phyloP scores from a whole-genome alignment of 2,329 filamentous ascomycete genomes.

The Aspergillus bombycis region DNA sequence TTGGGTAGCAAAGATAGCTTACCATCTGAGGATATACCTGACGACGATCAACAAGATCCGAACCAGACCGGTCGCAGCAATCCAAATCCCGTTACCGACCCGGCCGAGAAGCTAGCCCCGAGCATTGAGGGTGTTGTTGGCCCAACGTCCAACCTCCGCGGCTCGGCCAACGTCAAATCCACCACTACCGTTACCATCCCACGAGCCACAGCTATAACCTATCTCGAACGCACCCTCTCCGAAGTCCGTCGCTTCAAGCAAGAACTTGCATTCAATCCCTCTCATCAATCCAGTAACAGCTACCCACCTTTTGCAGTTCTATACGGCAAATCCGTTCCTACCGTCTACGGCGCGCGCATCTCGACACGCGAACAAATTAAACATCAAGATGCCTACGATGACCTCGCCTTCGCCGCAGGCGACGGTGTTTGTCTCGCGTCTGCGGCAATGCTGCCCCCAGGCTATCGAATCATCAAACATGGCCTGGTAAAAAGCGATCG shows the following conservation, averaged over 20 bases:
- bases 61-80: slow-evolving; percentile 5
- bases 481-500: slow-evolving; percentile 79
- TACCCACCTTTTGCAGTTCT: slow-evolving; percentile 84
- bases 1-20: slow-evolving; percentile 26
- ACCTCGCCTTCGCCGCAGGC: slow-evolving; percentile 81
- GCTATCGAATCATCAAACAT: slow-evolving; percentile 73
- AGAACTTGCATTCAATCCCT: slow-evolving; percentile 66
- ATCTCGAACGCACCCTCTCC: slow-evolving; percentile 74
- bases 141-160: slow-evolving; percentile 28
- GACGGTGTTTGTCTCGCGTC: slow-evolving; percentile 87
- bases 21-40: slow-evolving; percentile 19
- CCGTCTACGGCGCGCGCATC: slow-evolving; percentile 80
- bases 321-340: slow-evolving; percentile 85
- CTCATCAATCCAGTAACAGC: slow-evolving; percentile 64
- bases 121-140: slow-evolving; percentile 35
- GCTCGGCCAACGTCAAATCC: slow-evolving; percentile 27
- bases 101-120: slow-evolving; percentile 28
- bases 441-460: slow-evolving; percentile 81
- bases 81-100: slow-evolving; percentile 8
- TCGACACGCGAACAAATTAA: slow-evolving; percentile 72
- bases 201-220: slow-evolving; percentile 60
- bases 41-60: slow-evolving; percentile 14
- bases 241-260: slow-evolving; percentile 75
- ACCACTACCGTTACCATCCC: slow-evolving; percentile 53
- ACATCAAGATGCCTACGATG: slow-evolving; percentile 77